Base-by-base conservation (phyloP, 148 eudicot species). In the Chenopodium album region DNA sequence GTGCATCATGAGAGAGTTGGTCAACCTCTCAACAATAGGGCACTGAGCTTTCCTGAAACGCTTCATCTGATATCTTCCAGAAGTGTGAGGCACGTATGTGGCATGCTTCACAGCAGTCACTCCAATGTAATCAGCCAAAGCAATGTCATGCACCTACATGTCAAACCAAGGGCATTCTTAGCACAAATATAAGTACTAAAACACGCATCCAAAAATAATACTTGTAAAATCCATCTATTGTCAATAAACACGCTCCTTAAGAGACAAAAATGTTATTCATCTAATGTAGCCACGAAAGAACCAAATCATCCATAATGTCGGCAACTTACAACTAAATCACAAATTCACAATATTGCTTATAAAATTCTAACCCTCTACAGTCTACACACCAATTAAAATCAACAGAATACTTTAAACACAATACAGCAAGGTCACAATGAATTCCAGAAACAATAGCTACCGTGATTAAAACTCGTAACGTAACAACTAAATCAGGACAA, bases 1-100 rank as follows among this genome's bases (percentile, higher is more conserved):
- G 50, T 85, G 87, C 87, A 85, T 85, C 87, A 85, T 85, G 17
- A 85, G 56, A 23, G 87, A 78, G 78, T 85, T 85, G 52, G 87
- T 85, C 60, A 85, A n/a, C 34, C 87, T 73, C 82, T 85, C 87
- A 46, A 85, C 79, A 56, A 85, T 85, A 23, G 87, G 87, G 71
- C 87, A 85, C n/a, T 85, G 87, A 73, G 82, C 84, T 28, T 85
- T 85, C 79, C 87, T 85, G 67, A 85, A 85, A 0, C 87, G 84
- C 82, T 85, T 85, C 82, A 37, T 74, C 31, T 85, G 87, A 56
- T 81, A 85, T 44, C 87, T 81, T 22, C 84, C 84, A 44, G 84
- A 75, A 13, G 87, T 81, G 82, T 85, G 87, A 60, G 87, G 87
- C 4, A 85, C 79, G 73, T 65, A 85, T 9, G 84, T 81, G 23